These are phyloP conservation scores for Monilinia vaccinii-corymbosi DNA, from an alignment of 2,329 filamentous ascomycete species.

Conservation along the genomic window DNA sequence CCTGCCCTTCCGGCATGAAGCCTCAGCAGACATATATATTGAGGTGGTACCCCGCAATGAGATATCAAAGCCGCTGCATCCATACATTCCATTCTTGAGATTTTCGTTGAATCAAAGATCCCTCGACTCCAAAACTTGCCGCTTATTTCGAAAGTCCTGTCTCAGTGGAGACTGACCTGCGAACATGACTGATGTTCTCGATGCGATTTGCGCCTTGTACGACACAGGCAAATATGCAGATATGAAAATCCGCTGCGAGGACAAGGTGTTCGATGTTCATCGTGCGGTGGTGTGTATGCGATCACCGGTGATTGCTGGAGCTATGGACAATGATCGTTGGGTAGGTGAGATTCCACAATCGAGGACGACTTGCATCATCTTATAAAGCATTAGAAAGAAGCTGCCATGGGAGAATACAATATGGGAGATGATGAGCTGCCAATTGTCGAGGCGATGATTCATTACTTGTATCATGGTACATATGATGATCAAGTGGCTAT, in stretches of 20 bases:
- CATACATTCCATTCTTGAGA: background rate
- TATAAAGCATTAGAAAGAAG: background rate
- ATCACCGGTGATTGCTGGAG: slow-evolving; percentile 17
- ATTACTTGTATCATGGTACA: slow-evolving; percentile 55
- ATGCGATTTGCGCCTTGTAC: slow-evolving; percentile 1
- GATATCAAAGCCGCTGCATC: background rate
- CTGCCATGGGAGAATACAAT: slow-evolving; percentile 34
- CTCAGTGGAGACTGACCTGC: background rate
- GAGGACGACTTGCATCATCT: background rate
- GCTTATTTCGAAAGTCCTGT: background rate
- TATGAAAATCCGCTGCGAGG: slow-evolving; percentile 16
- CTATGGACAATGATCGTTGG: slow-evolving; percentile 14
- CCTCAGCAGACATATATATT: background rate
- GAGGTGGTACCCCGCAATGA: background rate
- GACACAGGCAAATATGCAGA: slow-evolving; percentile 15
- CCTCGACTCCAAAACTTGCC: background rate
- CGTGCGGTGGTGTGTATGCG: slow-evolving; percentile 15
- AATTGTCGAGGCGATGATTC: slow-evolving; percentile 65
- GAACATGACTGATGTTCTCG: background rate
- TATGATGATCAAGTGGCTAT: slow-evolving; percentile 1
- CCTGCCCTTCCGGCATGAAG: background rate
- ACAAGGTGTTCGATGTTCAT: slow-evolving; percentile 14
- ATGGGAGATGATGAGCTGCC: slow-evolving; percentile 56
- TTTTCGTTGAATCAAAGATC: background rate
- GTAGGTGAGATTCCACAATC: slow-evolving; percentile 5